Evolutionary conservation across 345 rosid species (phyloP).

Genomic region (Raphanus sativus): DNA sequence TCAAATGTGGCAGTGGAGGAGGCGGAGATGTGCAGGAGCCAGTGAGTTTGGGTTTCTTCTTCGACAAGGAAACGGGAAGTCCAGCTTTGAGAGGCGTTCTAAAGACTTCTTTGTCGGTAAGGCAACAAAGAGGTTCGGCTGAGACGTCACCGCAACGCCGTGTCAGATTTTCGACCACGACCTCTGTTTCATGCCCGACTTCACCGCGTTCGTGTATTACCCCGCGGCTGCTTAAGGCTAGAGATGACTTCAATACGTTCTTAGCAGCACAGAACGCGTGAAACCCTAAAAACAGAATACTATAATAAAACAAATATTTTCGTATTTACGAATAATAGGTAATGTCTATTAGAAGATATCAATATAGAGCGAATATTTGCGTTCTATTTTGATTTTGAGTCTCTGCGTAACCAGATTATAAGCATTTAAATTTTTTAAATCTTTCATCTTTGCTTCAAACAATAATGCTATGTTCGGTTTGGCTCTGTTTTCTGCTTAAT

Average conservation of each 20-base stretch:
- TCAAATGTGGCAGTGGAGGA: constrained; percentile 38
- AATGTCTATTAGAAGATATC: constrained; percentile 12
- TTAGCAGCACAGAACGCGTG: constrained; percentile 64
- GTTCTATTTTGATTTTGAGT: constrained; percentile 5
- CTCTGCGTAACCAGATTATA: background rate
- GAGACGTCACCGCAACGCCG: constrained; percentile 58
- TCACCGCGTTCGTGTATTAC: constrained; percentile 62
- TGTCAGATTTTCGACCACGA: constrained; percentile 62
- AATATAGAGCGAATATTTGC: constrained; percentile 4
- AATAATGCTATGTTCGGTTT: background rate
- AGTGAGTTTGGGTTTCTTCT: constrained; percentile 59
- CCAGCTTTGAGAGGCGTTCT: constrained; percentile 47
- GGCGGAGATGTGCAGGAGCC: constrained; percentile 56
- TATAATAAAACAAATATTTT: background rate
- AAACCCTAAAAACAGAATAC: constrained; percentile 23
- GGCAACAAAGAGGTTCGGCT: constrained; percentile 35
- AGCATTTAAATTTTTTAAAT: background rate
- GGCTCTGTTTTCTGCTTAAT: too few relatives aligned
- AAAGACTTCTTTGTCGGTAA: constrained; percentile 39
- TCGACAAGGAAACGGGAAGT: constrained; percentile 47
- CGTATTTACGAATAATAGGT: background rate
- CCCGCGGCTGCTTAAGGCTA: constrained; percentile 57
- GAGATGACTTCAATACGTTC: constrained; percentile 60
- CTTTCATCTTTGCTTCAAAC: background rate
- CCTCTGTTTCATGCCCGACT: constrained; percentile 42